Evolutionary conservation across 2,329 filamentous ascomycete genomes (phyloP), one percentile per base, ranked within the genome.

Genomic region (Orbilia brochopaga): DNA sequence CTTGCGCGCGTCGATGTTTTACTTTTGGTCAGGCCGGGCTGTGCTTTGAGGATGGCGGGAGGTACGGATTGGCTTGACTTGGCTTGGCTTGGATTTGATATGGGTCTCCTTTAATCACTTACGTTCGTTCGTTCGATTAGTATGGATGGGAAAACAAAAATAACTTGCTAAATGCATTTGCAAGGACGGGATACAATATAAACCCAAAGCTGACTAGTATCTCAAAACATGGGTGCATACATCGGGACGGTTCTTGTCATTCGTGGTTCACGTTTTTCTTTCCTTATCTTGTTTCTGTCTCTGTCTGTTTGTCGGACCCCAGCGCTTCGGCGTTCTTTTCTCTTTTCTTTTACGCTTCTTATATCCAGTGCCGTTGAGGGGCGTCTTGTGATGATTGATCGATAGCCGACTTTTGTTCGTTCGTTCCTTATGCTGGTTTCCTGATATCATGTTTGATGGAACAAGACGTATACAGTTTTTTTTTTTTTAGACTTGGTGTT

Each of bases 401-500:
- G 15, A 10, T 23, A 5, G 11, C 37, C 44, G 15, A 58, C 44
- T 27, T n/a, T n/a, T 50, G 42, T 50, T 52, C 35, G n/a, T 73
- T 35, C 24, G 44, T 59, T 32, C 50, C 65, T 42, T 57, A 55
- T 57, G 57, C 30, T 27, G 59, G 59, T 57, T 52, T 32, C 27
- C 27, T 32, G 27, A 4, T 32, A 4, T 32, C 8, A 4, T 32
- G 3, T 32, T 8, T 8, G 4, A 3, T 32, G 27, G 27, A 53
- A 58, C 56, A 69, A 58, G 54, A 42, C 55, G 62, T 63, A 70
- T 64, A 70, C 59, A 70, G 59, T 62, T 52, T 55, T 64, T 42
- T 70, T 59, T 62, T 52, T 55, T 64, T 42, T 70, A 70, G 66
- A 70, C 66, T 70, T 70, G 59, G 66, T 70, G 66, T 70, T 63